Evolutionary conservation across 2,329 filamentous ascomycete genomes (phyloP).

Genomic region (Thelonectria discophora): DNA sequence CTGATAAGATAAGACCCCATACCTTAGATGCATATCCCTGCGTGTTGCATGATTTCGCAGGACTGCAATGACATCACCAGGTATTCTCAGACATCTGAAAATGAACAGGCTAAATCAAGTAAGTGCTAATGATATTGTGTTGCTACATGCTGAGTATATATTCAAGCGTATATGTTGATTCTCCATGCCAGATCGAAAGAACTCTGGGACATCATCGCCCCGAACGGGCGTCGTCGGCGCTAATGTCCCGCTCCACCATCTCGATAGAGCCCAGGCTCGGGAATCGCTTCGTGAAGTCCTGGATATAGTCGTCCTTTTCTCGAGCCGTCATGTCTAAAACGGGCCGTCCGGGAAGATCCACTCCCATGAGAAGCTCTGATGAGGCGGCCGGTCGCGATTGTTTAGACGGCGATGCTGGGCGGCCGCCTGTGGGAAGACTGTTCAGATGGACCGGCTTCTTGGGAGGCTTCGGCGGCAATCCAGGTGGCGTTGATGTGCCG

Average conservation of each 20-base stretch:
- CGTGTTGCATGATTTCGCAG: constrained; percentile 23
- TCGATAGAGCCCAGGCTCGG: constrained; percentile 87
- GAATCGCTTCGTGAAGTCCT: constrained; percentile 83
- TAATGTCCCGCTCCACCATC: constrained; percentile 78
- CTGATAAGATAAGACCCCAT: constrained; percentile 47
- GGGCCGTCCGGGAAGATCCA: constrained; percentile 59
- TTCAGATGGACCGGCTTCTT: constrained; percentile 71
- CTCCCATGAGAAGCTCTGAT: constrained; percentile 53
- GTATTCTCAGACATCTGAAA: background rate
- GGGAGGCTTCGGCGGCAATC: constrained; percentile 45
- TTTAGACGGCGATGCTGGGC: constrained; percentile 58
- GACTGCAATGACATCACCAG: constrained; percentile 8
- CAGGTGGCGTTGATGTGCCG: constrained; percentile 36
- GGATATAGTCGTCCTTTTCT: constrained; percentile 72
- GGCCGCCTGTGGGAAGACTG: constrained; percentile 57
- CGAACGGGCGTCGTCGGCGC: constrained; percentile 43
- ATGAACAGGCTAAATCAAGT: constrained; percentile 7
- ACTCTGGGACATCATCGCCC: constrained; percentile 32
- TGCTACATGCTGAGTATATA: constrained; percentile 39
- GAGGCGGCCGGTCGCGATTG: constrained; percentile 39
- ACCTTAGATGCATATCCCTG: constrained; percentile 37
- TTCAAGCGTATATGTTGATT: constrained; percentile 36
- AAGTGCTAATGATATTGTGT: constrained; percentile 13
- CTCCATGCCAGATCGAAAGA: constrained; percentile 14
- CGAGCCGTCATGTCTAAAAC: constrained; percentile 63